Percentiles rank a stretch among this genome's conserved stretches.
Evolutionary conservation across 2,329 filamentous ascomycete genomes (phyloP).

Genomic region (Talaromyces atroroseus): DNA sequence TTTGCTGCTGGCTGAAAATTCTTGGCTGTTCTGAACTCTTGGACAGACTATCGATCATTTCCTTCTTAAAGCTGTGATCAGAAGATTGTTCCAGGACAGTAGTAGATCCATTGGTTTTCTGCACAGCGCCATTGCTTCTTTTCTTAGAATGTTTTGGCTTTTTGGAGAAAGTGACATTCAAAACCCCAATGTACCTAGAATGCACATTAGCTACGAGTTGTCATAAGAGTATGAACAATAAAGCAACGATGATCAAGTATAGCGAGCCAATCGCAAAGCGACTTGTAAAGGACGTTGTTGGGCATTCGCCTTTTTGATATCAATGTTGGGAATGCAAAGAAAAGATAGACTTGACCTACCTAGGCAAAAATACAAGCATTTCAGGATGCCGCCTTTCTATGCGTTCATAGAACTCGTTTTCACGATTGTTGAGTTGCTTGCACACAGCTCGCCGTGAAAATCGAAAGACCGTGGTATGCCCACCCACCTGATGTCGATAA

Average conservation of each 20-base stretch:
- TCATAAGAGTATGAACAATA: too few relatives aligned
- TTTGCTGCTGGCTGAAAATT: constrained; percentile 69
- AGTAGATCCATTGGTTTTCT: constrained; percentile 15
- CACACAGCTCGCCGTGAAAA: constrained; percentile 94
- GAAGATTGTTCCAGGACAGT: constrained; percentile 16
- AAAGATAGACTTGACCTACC: constrained; percentile 47
- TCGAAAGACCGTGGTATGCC: constrained; percentile 91
- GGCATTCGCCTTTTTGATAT: too few relatives aligned
- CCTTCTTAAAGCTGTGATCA: constrained; percentile 8
- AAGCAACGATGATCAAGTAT: too few relatives aligned
- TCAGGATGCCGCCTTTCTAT: constrained; percentile 88
- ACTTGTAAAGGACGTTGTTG: too few relatives aligned
- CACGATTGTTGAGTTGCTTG: constrained; percentile 95
- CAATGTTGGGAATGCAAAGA: neutral
- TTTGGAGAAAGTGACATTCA: constrained; percentile 94
- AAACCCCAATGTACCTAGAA: constrained; percentile 82
- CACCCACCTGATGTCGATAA: constrained; percentile 95
- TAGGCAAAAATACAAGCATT: constrained; percentile 82
- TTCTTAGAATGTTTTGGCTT: constrained; percentile 57
- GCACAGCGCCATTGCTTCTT: constrained; percentile 24
- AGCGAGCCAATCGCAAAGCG: too few relatives aligned
- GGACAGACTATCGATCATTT: neutral
- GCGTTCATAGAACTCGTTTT: constrained; percentile 98
- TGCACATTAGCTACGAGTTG: neutral
- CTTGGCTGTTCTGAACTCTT: constrained; percentile 37